Evolutionary conservation across 495 filamentous ascomycete genomes (phyloP), one percentile per base, ranked within the genome.

Genomic region (Massariosphaeria phaeospora): DNA sequence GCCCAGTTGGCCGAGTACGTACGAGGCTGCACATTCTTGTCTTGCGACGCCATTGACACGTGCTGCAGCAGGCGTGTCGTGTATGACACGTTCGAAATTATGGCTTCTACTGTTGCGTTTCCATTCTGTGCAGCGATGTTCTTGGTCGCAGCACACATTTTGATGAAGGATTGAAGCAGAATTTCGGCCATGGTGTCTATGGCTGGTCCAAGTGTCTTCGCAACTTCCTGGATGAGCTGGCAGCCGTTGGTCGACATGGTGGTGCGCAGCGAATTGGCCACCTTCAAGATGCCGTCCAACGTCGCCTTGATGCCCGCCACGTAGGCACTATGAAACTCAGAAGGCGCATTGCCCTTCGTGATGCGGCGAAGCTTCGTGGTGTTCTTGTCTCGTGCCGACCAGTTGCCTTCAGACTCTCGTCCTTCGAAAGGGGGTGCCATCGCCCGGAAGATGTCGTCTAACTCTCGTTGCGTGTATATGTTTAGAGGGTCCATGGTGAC

Each of bases 131-230:
- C 86, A 13, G 77, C 81, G 51, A 98, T 93, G 68, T 96, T 95
- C 70, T 97, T 97, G 12, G 89, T 89, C 7, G 80, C 80, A 1
- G 81, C 85, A 58, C 83, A 91, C 45, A 95, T 79, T 65, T 95
- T 96, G 70, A 96, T 81, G 55, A 96, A 76, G 52, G 84, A 88
- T 52, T 93, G 89, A 69, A 97, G 80, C 7, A 96, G 75, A 13
- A 96, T 79, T 63, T 98, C 93, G 18, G 93, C 84, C 83, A 94
- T 89, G 1, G 84, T 75, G 62, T 98, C 93, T 38, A 97, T 78
- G 51, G 76, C 84, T 0, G 89, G 76, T 1, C 89, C 88, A 36
- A 84, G 83, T 15, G 76, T 79, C 52, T 75, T 81, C 10, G 89
- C 91, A 20, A 96, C 70, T 35, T 97, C 93, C 64, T 96, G 90